Base-by-base conservation (phyloP, 495 filamentous ascomycete genomes). In the Penicillium simplicissimum region DNA sequence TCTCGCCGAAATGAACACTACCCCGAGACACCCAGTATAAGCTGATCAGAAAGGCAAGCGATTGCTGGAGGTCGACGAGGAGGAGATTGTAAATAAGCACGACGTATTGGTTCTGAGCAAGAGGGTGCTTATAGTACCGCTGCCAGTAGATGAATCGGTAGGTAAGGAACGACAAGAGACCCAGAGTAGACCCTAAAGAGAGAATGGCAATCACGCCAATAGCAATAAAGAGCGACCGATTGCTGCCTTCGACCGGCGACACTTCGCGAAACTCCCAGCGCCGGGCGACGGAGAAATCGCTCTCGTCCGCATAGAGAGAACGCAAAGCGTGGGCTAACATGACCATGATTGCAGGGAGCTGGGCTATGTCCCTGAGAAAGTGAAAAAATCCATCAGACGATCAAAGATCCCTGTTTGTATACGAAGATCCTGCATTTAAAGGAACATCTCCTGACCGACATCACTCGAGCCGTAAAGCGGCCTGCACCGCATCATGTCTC, bases 81-180 rank as follows among this genome's bases (percentile, higher is more conserved):
- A 92, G 76, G 4, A 92, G 82, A 70, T 91, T 91, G 69, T 86
- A 87, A 62, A 92, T 86, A 34, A 93, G 79, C 37, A 92, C 69
- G 17, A 92, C 81, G 62, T 88, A 90, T 74, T 93, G 89, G 69
- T 91, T 91, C 37, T 73, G 58, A 11, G 67, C 65, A 9, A 79
- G 67, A n/a, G 71, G 70, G 8, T 60, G 61, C 54, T 74, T 76
- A 72, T 82, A 82, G 55, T 76, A 73, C 1, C 70, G 70, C n/a
- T 72, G 74, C 86, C 85, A 87, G 59, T 75, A 76, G 21, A 87
- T 68, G 53, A 88, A 75, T 58, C 83, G 82, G 67, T 80, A 84
- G 9, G 80, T 84, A 64, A 88, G 73, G 68, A 82, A 87, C 47
- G 74, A 65, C 47, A 87, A 74, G 1, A 88, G 75, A 28, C 70